Base-by-base conservation (phyloP, 495 filamentous ascomycete species). In the Stereocaulon alpinum region DNA sequence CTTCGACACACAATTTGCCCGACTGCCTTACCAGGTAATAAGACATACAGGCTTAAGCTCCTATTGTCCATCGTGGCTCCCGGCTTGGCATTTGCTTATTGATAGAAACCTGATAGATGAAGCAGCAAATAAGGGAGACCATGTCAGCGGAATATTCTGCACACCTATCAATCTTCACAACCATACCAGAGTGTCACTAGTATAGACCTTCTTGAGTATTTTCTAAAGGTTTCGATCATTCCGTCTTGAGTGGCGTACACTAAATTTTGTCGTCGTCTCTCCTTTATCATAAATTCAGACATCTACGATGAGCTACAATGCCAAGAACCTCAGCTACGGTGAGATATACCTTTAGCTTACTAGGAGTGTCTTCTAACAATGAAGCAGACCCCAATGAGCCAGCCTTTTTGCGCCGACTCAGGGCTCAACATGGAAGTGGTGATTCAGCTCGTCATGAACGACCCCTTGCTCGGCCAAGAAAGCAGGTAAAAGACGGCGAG, bases 401-500 rank as follows among this genome's bases (percentile, higher is more conserved):
- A 37, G 44, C 48, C 1, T 67, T 67, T 34, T 40, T 67, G 2
- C 64, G 58, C 15, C 63, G 42, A 37, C 54, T 67, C 3, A 59
- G 55, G 40, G 50, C n/a, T 20, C 34, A 61, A 37, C 49, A 58
- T 47, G 40, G 47, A 51, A 60, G 30, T n/a, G 40, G 29, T 17
- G 60, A 63, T 47, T 40, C 49, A 24, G 47, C 40, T 54, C 63
- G 68, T 12, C 66, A 72, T 42, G 66, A 70, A 44, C 62, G 55
- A 47, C 48, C 48, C 18, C 34, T 67, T 29, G 66, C 67, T 2
- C 56, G 70, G 11, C 69, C 69, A 11, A 65, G 63, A 61, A 69
- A 62, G 50, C 54, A 61, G 9, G 56, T 62, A 29, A 63, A 58
- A 5, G 63, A 70, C 10, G 64, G 59, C 11, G 69, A 71, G 18